Evolutionary conservation across 441 rosid species (phyloP).

Genomic region (Capsella rubella): DNA sequence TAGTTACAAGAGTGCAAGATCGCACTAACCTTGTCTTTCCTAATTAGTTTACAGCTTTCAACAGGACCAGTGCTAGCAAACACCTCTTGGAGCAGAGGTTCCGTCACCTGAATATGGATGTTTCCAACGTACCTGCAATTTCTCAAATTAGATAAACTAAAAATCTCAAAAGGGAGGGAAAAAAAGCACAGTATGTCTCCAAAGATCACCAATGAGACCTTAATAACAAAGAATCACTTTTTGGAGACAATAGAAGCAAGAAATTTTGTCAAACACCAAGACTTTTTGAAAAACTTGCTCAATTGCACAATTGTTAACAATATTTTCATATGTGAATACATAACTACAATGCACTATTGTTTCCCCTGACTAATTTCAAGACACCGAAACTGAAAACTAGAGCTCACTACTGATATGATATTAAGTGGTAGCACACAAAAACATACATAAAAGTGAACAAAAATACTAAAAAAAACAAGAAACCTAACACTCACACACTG

Average conservation of each 20-base stretch:
- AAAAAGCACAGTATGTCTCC: not conserved
- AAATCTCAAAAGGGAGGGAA: slow-evolving; percentile 33
- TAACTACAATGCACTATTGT: slow-evolving; percentile 6
- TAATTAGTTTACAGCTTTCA: slow-evolving; percentile 92
- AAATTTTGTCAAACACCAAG: slow-evolving; percentile 13
- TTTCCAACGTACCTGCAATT: slow-evolving; percentile 97
- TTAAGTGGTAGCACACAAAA: slow-evolving; percentile 4
- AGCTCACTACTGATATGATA: slow-evolving; percentile 23
- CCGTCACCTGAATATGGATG: slow-evolving; percentile 87
- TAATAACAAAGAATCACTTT: slow-evolving; percentile 6
- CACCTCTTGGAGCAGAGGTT: slow-evolving; percentile 97
- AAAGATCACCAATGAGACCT: not conserved
- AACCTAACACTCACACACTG: slow-evolving; percentile 84
- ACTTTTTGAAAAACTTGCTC: slow-evolving; percentile 6
- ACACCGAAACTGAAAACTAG: slow-evolving; percentile 15
- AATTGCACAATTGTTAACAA: slow-evolving; percentile 7
- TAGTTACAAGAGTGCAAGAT: not conserved
- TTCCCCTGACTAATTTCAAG: slow-evolving; percentile 6
- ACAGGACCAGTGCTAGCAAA: slow-evolving; percentile 97
- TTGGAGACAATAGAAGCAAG: slow-evolving; percentile 1
- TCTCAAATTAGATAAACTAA: slow-evolving; percentile 50
- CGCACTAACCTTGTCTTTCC: slow-evolving; percentile 87
- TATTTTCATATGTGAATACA: not conserved
- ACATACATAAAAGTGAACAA: slow-evolving; percentile 11
- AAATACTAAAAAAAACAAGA: slow-evolving; percentile 17